Evolutionary conservation across 2,329 filamentous ascomycete species (phyloP).

Genomic region (Cercospora citrullina): DNA sequence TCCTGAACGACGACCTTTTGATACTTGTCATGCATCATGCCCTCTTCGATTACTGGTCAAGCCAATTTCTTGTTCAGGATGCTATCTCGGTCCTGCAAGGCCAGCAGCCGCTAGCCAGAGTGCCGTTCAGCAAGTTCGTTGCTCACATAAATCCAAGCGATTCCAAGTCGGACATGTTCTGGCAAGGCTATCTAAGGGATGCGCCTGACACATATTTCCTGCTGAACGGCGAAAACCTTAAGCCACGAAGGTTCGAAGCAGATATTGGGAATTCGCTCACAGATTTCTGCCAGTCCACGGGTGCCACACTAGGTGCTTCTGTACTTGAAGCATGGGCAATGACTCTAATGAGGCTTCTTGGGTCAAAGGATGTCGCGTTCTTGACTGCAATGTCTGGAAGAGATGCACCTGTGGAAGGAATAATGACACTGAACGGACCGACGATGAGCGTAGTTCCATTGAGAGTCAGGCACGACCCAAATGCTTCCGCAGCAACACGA

Average conservation of each 20-base stretch:
- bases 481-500: neutral
- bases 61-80: constrained; percentile 47
- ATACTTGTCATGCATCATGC: constrained; percentile 12
- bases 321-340: neutral
- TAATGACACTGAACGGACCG: neutral
- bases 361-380: neutral
- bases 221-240: neutral
- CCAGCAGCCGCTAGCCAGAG: neutral
- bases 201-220: neutral
- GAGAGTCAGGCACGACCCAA: neutral
- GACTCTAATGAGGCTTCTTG: neutral
- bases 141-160: neutral
- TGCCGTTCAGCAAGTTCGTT: neutral
- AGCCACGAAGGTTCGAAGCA: neutral
- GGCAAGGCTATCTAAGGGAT: neutral
- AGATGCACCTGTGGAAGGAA: neutral
- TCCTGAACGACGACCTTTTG: neutral
- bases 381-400: neutral
- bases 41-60: constrained; percentile 25
- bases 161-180: neutral
- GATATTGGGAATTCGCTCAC: neutral
- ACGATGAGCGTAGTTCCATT: neutral
- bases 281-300: neutral
- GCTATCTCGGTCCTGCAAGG: neutral
- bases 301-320: neutral